These are phyloP conservation scores for Sporobolomyces roseus DNA, from an alignment of 768 basidiomycete species.

Conservation along the genomic window DNA sequence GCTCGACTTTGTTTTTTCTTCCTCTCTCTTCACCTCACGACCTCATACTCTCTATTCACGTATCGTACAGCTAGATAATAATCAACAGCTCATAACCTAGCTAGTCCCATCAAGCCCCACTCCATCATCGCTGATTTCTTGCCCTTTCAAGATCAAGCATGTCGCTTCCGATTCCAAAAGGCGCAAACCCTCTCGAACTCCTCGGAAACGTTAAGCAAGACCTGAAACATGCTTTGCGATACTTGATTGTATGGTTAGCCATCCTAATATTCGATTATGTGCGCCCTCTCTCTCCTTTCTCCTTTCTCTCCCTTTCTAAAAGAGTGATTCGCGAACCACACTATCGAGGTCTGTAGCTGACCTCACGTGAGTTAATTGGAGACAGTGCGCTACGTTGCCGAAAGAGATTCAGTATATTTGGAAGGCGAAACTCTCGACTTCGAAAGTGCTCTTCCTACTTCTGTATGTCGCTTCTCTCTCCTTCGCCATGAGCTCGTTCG, in stretches of 20 bases:
- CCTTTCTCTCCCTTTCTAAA: not conserved
- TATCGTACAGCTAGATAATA: too few species aligned
- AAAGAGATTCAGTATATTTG: constrained; percentile 15
- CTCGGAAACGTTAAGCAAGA: not conserved
- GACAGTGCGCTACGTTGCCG: constrained; percentile 2
- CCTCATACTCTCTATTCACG: too few species aligned
- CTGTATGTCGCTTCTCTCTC: constrained; percentile 1
- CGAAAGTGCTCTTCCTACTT: constrained; percentile 12
- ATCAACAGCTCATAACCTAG: too few species aligned
- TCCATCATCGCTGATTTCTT: too few species aligned
- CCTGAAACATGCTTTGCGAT: not conserved
- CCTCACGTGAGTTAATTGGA: too few species aligned
- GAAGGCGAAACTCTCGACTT: not conserved
- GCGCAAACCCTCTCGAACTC: not conserved
- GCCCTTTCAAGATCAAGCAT: too few species aligned
- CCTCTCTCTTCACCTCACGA: too few species aligned
- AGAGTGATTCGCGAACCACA: too few species aligned
- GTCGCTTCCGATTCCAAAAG: not conserved
- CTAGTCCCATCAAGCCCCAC: too few species aligned
- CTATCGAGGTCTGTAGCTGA: too few species aligned
- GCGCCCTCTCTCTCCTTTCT: not conserved
- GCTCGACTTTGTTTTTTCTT: too few species aligned
- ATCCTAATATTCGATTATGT: constrained; percentile 10
- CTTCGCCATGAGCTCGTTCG: too few species aligned
- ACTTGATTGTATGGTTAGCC: not conserved